Percentiles rank a stretch among this genome's conserved stretches.
phyloP scores from a whole-genome alignment of 129 eudicot genomes.

The Artemisia argyi region DNA sequence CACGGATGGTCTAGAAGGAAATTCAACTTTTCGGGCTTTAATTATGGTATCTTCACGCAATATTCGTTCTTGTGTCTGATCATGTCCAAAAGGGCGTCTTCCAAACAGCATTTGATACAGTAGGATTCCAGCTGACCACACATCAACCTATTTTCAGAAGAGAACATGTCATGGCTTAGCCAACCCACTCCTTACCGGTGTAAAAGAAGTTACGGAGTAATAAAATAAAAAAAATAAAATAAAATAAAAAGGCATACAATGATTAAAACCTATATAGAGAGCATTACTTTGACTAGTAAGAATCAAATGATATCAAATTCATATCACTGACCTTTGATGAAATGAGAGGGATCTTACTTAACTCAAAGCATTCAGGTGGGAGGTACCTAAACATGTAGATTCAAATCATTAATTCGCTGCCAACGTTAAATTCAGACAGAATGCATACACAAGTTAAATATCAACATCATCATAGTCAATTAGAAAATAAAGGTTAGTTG shows the following conservation, averaged over 20 bases:
- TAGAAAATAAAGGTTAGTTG: conserved; percentile 6
- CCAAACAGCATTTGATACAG: conserved; percentile 97
- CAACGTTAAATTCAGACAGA: neutral
- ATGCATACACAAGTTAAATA: neutral
- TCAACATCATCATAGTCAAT: neutral
- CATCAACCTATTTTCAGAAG: conserved; percentile 72
- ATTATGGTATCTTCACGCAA: conserved; percentile 97
- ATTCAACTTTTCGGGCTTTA: conserved; percentile 91
- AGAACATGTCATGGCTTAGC: conserved; percentile 5
- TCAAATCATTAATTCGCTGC: conserved; percentile 3
- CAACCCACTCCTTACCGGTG: neutral
- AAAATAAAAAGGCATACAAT: too few species aligned
- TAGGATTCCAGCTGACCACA: conserved; percentile 94
- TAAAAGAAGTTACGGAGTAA: too few species aligned
- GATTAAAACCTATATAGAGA: too few species aligned
- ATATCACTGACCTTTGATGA: conserved; percentile 78
- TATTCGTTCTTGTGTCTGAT: conserved; percentile 92
- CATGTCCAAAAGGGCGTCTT: conserved; percentile 97
- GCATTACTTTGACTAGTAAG: conserved; percentile 9
- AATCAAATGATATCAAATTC: neutral
- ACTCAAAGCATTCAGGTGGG: conserved; percentile 99
- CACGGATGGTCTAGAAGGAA: conserved; percentile 91
- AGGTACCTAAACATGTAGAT: conserved; percentile 67
- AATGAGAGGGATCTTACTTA: conserved; percentile 81
- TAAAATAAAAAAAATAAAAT: too few species aligned